Conservation (phyloP, 2,329 filamentous ascomycete species). For the Lizonia empirigonia region DNA sequence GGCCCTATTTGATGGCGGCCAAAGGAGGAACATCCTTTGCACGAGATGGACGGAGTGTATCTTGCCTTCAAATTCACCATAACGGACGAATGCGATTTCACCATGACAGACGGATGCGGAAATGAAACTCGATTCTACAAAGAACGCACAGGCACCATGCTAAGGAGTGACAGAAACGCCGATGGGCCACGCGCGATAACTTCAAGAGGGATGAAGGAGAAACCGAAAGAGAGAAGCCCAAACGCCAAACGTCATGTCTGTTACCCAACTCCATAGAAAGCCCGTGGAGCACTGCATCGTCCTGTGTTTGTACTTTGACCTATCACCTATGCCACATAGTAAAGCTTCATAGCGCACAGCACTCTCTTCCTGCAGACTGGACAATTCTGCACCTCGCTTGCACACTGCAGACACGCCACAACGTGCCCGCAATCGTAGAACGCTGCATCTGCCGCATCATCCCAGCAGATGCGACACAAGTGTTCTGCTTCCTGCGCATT, state of each 20-base stretch:
- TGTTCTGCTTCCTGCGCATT: constrained; percentile 66
- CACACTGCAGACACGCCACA: constrained; percentile 65
- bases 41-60: no score
- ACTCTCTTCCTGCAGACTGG: constrained; percentile 66
- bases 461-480: constrained; percentile 67
- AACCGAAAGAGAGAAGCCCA: neutral
- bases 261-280: neutral
- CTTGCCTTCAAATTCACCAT: no score
- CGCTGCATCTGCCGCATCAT: constrained; percentile 63
- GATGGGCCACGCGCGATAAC: neutral
- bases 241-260: constrained; percentile 1
- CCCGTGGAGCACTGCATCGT: no score
- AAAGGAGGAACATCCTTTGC: no score
- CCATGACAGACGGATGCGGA: neutral
- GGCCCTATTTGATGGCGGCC: no score
- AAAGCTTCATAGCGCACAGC: constrained; percentile 64
- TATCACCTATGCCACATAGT: constrained; percentile 48
- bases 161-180: constrained; percentile 1
- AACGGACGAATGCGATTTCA: neutral
- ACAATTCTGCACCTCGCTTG: constrained; percentile 63
- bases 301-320: no score
- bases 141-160: constrained; percentile 3
- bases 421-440: constrained; percentile 70
- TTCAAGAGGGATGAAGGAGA: neutral
- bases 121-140: neutral